Evolutionary conservation across 805 yeast genomes (phyloP), one percentile per base, ranked within the genome.

Genomic region (Zygoascus bituminiphila): DNA sequence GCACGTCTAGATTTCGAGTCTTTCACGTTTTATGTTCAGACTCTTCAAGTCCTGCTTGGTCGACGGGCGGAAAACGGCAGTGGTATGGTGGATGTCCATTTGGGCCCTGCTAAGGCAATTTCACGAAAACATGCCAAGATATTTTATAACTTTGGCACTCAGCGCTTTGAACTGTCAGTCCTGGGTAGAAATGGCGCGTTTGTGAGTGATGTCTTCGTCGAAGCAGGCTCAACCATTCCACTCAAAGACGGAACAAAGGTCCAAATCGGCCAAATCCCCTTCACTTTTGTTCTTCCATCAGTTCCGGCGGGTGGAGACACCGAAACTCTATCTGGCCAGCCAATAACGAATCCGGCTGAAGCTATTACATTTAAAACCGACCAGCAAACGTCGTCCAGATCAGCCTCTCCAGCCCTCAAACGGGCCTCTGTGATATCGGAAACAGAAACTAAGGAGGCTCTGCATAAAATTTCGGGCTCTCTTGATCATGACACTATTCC

Each of bases 111-210:
- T 38, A 93, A 93, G 69, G 95, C 97, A 8, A 88, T 93, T 15
- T 88, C 96, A 5, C 71, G 98, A 61, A 74, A 88, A 51, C 98
- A 93, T 66, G 98, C 98, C 4, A 89, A 87, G 66, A 91, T 93
- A 14, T 91, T 89, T 63, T 93, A 91, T 70, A 93, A 93, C 63
- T 93, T 93, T 66, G 98, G 96, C 2, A 88, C 94, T 2, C 98
- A 91, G 62, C 69, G 95, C 54, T 93, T 93, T 61, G 98, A 93
- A 65, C 69, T 93, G 41, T 82, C 94, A 7, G 88, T 93, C 1
- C 72, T 89, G 57, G 98, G 98, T 17, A 76, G 96, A 57, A 93
- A 93, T 64, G 98, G 98, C 35, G 97, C 97, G 2, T 93, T 93
- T 71, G 95, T 93, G 2, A 93, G 91, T 64, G 96, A 88, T 55